phyloP scores from a whole-genome alignment of 2,329 filamentous ascomycete genomes.

The Eurotiales sp. region DNA sequence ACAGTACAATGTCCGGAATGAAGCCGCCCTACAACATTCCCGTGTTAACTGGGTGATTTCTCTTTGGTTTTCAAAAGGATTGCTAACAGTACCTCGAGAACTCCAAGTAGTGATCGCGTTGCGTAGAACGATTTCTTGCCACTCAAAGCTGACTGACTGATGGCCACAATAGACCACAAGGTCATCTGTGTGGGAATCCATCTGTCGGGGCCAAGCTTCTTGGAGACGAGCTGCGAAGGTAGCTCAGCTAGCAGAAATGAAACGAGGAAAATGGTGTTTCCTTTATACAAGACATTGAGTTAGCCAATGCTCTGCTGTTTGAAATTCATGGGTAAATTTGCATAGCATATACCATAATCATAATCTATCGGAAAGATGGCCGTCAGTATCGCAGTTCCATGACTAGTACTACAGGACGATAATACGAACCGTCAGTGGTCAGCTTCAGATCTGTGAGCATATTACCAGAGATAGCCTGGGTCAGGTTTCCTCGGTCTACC shows the following conservation, averaged over 20 bases:
- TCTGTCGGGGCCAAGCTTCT: constrained; percentile 54
- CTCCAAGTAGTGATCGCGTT: constrained; percentile 41
- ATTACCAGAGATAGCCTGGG: constrained; percentile 4
- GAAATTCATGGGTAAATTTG: background rate
- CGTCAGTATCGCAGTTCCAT: background rate
- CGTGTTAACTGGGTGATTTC: background rate
- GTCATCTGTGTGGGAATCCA: constrained; percentile 38
- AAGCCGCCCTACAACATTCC: background rate
- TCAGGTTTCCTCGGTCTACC: constrained; percentile 7
- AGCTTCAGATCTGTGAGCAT: background rate
- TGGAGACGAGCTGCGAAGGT: constrained; percentile 59
- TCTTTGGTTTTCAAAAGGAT: too few species aligned
- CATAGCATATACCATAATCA: background rate
- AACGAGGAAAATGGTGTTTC: constrained; percentile 53
- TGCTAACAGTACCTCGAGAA: constrained; percentile 39
- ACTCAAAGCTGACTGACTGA: constrained; percentile 43
- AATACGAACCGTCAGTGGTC: constrained; percentile 1
- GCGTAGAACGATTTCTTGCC: constrained; percentile 39
- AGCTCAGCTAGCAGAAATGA: constrained; percentile 54
- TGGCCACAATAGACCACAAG: constrained; percentile 31
- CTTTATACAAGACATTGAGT: constrained; percentile 45
- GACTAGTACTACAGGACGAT: background rate
- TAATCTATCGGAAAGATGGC: background rate
- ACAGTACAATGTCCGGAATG: constrained; percentile 6
- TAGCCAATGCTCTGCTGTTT: background rate